phyloP scores from a whole-genome alignment of 2,329 filamentous ascomycete species.

The Colletotrichum sp. region DNA sequence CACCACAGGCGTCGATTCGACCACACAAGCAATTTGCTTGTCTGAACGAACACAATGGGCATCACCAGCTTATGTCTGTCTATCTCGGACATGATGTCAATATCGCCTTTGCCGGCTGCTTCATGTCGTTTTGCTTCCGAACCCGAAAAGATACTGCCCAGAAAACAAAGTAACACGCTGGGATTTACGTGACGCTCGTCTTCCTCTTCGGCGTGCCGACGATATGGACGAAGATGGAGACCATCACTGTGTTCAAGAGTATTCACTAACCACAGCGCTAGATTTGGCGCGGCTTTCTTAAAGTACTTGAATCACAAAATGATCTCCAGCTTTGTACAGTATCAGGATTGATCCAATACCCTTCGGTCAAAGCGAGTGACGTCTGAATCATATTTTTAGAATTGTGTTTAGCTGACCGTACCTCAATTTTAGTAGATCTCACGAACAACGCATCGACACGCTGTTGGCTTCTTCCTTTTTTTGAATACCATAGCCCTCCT shows the following conservation, averaged over 20 bases:
- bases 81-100: too few species aligned
- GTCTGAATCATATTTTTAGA: too few species aligned
- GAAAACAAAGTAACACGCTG: not conserved
- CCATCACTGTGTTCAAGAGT: too few species aligned
- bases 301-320: rapidly evolving
- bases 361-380: too few species aligned
- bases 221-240: too few species aligned
- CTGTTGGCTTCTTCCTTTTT: too few species aligned
- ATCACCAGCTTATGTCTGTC: not conserved
- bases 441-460: not conserved
- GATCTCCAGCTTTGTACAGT: not conserved
- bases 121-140: too few species aligned
- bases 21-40: not conserved
- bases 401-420: too few species aligned
- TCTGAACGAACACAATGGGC: not conserved
- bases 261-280: too few species aligned
- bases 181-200: not conserved
- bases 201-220: not conserved
- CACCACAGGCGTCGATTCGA: not conserved
- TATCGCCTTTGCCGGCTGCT: too few species aligned
- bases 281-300: not conserved
- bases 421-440: too few species aligned
- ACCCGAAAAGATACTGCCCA: not conserved
- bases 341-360: not conserved
- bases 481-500: not conserved